Conservation (phyloP, 306 rosid genomes). For the Luffa acutangula region DNA sequence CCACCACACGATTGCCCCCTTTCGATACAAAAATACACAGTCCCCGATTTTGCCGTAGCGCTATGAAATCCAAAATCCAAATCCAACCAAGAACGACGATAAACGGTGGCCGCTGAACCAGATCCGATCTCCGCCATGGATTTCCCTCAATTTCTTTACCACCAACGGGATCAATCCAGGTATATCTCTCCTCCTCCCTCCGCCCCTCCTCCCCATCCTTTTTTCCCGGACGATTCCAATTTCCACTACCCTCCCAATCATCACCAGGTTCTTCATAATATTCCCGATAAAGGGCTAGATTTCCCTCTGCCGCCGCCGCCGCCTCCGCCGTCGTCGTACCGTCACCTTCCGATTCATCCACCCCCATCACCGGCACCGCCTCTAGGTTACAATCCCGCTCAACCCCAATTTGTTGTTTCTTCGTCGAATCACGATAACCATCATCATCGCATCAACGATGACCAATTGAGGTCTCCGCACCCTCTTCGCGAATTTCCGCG, state of each 20-base stretch:
- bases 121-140: slow-evolving; percentile 11
- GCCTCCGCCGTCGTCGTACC: neutral
- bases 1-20: neutral
- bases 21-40: neutral
- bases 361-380: neutral
- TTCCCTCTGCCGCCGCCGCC: slow-evolving; percentile 1
- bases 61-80: neutral
- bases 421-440: neutral
- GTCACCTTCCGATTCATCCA: slow-evolving; percentile 1
- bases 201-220: neutral
- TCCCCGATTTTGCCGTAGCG: neutral
- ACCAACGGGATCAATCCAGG: slow-evolving; percentile 11
- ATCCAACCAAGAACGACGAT: neutral
- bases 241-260: neutral
- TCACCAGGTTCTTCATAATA: neutral
- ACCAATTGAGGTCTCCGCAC: neutral
- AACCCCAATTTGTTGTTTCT: slow-evolving; percentile 2
- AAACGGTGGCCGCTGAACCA: neutral
- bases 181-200: neutral
- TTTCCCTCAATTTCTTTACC: slow-evolving; percentile 4
- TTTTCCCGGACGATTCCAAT: slow-evolving; percentile 7
- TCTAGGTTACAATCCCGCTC: neutral
- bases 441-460: neutral
- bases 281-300: neutral
- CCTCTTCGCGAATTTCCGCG: neutral